Evolutionary conservation across 345 rosid genomes (phyloP).

Genomic region (Leavenworthia alabamica): DNA sequence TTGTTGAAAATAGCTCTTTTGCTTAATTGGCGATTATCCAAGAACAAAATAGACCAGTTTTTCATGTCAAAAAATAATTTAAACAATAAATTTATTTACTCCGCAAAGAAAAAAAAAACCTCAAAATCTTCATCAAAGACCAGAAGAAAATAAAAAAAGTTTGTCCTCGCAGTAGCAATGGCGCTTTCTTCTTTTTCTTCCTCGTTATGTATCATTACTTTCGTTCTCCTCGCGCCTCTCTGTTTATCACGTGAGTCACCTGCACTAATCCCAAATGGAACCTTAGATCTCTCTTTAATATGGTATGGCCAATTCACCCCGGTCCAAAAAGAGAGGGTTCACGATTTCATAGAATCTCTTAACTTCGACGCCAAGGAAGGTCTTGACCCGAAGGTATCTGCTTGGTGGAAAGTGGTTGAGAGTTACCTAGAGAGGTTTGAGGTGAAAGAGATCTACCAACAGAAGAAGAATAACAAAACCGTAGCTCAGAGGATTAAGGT

Average conservation of each 20-base stretch:
- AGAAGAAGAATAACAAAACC: conserved; percentile 8
- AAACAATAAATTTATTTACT: conserved; percentile 12
- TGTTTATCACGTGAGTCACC: conserved; percentile 23
- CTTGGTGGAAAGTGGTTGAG: conserved; percentile 45
- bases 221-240: conserved; percentile 23
- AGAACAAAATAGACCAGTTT: conserved; percentile 3
- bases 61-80: conserved; percentile 17
- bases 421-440: conserved; percentile 35
- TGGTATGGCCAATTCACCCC: conserved; percentile 40
- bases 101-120: background rate
- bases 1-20: conserved; percentile 20
- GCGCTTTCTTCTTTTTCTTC: conserved; percentile 17
- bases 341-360: conserved; percentile 37
- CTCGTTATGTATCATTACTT: conserved; percentile 2
- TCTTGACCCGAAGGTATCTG: conserved; percentile 29
- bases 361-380: conserved; percentile 15
- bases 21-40: conserved; percentile 11
- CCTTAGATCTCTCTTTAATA: conserved; percentile 31
- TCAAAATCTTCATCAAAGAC: conserved; percentile 1
- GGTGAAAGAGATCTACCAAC: conserved; percentile 15
- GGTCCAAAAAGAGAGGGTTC: conserved; percentile 26
- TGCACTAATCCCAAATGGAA: conserved; percentile 24
- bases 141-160: background rate
- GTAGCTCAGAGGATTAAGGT: conserved; percentile 31
- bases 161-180: conserved; percentile 12